Evolutionary conservation across 2,329 filamentous ascomycete genomes (phyloP).

Genomic region (Arachnopeziza araneosa): DNA sequence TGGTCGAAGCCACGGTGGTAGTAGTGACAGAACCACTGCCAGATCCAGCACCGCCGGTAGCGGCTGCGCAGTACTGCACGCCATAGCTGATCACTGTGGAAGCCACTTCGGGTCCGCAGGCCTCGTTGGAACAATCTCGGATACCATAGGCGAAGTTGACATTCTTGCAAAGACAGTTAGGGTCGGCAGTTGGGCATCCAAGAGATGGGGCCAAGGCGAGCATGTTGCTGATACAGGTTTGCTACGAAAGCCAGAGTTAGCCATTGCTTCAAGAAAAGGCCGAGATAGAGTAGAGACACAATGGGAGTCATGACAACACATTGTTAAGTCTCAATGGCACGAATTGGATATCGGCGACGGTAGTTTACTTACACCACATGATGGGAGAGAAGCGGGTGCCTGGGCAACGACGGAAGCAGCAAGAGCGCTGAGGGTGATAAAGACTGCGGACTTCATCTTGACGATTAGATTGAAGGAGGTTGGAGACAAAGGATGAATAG

Average conservation of each 20-base stretch:
- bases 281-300: not conserved
- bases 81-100: conserved; percentile 28
- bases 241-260: conserved; percentile 14
- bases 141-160: conserved; percentile 40
- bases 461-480: not conserved
- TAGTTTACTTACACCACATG: conserved; percentile 29
- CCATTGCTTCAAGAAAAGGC: not conserved
- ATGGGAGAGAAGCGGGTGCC: conserved; percentile 19
- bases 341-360: not conserved
- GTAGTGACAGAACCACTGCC: not conserved
- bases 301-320: not conserved
- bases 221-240: conserved; percentile 42
- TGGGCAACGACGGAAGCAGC: conserved; percentile 23
- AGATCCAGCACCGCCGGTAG: conserved; percentile 5
- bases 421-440: conserved; percentile 24
- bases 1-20: not conserved
- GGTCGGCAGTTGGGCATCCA: conserved; percentile 34
- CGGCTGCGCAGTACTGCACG: conserved; percentile 21
- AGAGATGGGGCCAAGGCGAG: conserved; percentile 35
- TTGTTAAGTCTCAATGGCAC: not conserved
- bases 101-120: conserved; percentile 31
- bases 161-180: conserved; percentile 39
- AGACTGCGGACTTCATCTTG: conserved; percentile 7
- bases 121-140: conserved; percentile 41
- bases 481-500: not conserved